These are phyloP conservation scores for Cucurbita maxima DNA, from an alignment of 306 rosid genomes.

Conservation along the genomic window DNA sequence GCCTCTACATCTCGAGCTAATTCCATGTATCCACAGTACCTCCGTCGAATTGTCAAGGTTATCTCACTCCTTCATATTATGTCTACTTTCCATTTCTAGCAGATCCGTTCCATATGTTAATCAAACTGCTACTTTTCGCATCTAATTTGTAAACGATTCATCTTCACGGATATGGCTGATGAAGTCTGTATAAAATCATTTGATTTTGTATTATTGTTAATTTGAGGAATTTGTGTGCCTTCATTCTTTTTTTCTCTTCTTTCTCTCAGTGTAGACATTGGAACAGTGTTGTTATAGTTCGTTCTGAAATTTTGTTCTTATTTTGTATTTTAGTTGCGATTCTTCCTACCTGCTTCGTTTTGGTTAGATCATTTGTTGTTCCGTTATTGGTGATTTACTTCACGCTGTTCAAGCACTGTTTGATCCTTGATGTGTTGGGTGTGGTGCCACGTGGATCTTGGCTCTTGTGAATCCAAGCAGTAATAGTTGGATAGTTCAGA, in stretches of 20 bases:
- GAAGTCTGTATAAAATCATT: background rate
- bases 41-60: conserved; percentile 92
- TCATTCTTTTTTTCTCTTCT: no score
- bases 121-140: background rate
- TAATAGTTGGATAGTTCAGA: background rate
- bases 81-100: background rate
- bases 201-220: background rate
- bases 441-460: background rate
- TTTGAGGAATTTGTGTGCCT: background rate
- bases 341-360: background rate
- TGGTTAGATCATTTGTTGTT: background rate
- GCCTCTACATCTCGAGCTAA: conserved; percentile 77
- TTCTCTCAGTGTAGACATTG: background rate
- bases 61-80: conserved; percentile 7
- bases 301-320: background rate
- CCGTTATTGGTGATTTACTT: background rate
- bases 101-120: conserved; percentile 33
- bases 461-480: conserved; percentile 3
- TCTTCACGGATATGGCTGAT: background rate
- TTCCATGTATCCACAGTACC: conserved; percentile 68
- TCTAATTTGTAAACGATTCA: background rate
- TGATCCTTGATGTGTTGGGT: background rate
- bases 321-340: background rate
- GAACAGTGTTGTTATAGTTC: background rate
- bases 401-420: background rate